Base-by-base conservation (phyloP, 352 stramenopile genomes). In the Thalassiosira livingstoniorum region DNA sequence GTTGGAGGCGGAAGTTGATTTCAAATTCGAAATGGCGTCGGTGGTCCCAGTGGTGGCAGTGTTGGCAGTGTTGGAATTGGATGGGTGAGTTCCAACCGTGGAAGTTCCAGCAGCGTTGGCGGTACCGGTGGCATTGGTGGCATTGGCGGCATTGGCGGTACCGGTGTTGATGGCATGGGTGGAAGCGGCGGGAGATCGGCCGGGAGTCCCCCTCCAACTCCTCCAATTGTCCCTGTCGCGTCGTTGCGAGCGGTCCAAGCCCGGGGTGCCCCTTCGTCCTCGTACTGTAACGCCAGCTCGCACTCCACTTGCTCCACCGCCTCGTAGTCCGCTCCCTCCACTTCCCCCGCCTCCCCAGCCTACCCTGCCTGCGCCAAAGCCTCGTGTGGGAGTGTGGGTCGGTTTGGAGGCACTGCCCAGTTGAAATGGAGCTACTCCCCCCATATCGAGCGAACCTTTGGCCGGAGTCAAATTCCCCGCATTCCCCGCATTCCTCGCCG, bases 151-250 rank as follows among this genome's bases (percentile, higher is more conserved):
- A 27, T 13, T 10, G 11, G 11, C 11, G 11, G 23, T 10, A 67
- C 27, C 3, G 60, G 31, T 21, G 51, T 53, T 23, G 11, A 27
- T 32, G 29, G 3, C 51, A 31, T 39, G 11, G 43, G 55, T 4
- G 55, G 51, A 2, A 25, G 35, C 63, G 37, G 29, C 23, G 42
- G 25, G 27, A 71, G 39, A 43, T 71, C 63, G 27, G 27, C 39
- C 63, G 42, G 63, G 63, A 39, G 63, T 61, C 29, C 42, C 43
- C 45, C n/a, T n/a, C n/a, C n/a, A n/a, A n/a, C n/a, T n/a, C n/a
- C n/a, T n/a, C n/a, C n/a, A n/a, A n/a, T n/a, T n/a, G n/a, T n/a
- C n/a, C n/a, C n/a, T n/a, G n/a, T 10, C 55, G 27, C 43, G 43
- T 31, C 63, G 31, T 39, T 57, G 63, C 2, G 43, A 25, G 25